Percentiles rank a stretch among this genome's conserved stretches.
Evolutionary conservation across 2,329 filamentous ascomycete species (phyloP).

Genomic region (Emergomyces orientalis): DNA sequence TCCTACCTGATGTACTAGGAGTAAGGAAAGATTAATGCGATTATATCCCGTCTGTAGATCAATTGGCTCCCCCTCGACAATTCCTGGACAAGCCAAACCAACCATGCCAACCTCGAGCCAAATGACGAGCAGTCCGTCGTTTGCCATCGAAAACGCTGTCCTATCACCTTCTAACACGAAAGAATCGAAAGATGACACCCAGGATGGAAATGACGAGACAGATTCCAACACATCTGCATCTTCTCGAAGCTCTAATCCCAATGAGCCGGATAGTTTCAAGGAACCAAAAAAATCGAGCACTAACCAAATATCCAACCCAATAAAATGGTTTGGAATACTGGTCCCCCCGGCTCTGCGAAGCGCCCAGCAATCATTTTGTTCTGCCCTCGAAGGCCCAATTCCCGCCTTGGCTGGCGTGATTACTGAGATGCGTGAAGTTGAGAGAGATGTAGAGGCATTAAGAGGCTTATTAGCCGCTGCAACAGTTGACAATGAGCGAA

Average conservation of each 20-base stretch:
- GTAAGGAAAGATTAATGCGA: neutral
- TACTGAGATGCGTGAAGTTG: slow-evolving; percentile 34
- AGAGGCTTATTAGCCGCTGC: slow-evolving; percentile 11
- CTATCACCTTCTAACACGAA: neutral
- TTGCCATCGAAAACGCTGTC: neutral
- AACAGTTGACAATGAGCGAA: neutral
- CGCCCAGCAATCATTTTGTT: slow-evolving; percentile 36
- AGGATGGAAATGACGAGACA: neutral
- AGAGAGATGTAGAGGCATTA: slow-evolving; percentile 29
- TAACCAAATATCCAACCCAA: slow-evolving; percentile 29
- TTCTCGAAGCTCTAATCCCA: neutral
- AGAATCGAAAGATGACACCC: neutral
- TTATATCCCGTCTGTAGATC: neutral
- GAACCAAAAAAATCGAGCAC: neutral
- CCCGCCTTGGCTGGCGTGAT: slow-evolving; percentile 31
- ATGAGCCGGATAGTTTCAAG: no score
- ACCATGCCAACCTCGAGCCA: neutral
- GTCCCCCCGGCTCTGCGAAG: slow-evolving; percentile 36
- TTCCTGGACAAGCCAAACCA: neutral
- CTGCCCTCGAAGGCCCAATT: slow-evolving; percentile 29
- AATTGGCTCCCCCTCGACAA: neutral
- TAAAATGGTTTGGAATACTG: slow-evolving; percentile 43
- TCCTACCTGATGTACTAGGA: neutral
- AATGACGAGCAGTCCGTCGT: neutral
- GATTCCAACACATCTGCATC: neutral